Evolutionary conservation across 208 protist genomes (phyloP), one percentile per base, ranked within the genome.

Genomic region (Angomonas desouzai): DNA sequence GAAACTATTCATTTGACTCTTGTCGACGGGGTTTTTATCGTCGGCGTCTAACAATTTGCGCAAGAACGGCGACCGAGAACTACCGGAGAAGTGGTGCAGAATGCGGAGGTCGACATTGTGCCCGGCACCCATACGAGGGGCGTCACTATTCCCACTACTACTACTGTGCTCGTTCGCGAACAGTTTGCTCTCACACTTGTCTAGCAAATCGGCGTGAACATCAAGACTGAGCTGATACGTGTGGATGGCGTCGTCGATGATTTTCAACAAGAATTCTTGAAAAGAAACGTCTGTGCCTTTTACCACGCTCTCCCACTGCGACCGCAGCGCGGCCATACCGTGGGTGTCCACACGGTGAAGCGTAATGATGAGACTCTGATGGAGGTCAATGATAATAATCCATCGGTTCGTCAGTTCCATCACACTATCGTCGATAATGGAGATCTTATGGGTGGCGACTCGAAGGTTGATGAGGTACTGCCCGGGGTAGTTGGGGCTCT

Each of bases 381-480:
- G 61, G 13, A 93, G 74, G 67, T 94, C 88, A 22, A 92, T 82
- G 22, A 94, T 73, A 16, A 94, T 80, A 28, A 91, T 91, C 80
- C 81, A 89, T 13, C 89, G 89, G 64, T 92, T 92, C 29, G 89
- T 94, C 28, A 94, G 76, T 72, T 91, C 85, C 67, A 82, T 58
- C 36, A 92, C 72, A 55, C 75, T 88, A 40, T 94, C 89, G 43
- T 84, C 81, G 0, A 76, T 58, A 56, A 91, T 83, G 43, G 85
- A 76, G 49, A 92, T 90, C 53, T 87, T 78, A 48, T 82, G 72
- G 9, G 82, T 87, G 2, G 88, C 88, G 29, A 92, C 85, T 55
- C 88, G 88, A 20, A 94, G 62, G 49, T 87, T 88, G 16, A 94
- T 70, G 61, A 92, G 70, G 61, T 87, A 94, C 73, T 94, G 88